Evolutionary conservation across 2,329 filamentous ascomycete species (phyloP), one percentile per base, ranked within the genome.

Genomic region (Paramyrothecium sp.): DNA sequence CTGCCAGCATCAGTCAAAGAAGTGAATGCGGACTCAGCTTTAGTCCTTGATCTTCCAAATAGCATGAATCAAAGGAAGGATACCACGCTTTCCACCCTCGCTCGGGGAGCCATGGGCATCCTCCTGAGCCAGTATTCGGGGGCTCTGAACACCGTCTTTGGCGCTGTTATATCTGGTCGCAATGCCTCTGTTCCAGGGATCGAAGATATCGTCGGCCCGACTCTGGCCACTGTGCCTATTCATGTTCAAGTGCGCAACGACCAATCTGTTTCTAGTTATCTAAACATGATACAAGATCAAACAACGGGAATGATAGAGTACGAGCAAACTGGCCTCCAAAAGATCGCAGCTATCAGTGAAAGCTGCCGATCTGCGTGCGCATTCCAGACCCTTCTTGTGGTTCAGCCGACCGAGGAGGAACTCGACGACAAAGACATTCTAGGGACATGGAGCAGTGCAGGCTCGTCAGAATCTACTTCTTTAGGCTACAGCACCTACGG

Each of bases 71-170:
- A 49, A 19, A 53, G 22, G 17, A 30, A 47, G 30, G 11, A 41
- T 11, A n/a, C n/a, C 34, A 61, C 56, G 1, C 49, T 58, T 10
- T 47, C 59, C 17, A 56, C 57, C 50, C 50, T 61, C 16, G 48
- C 61, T 13, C 56, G 57, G 30, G 56, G 56, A 2, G 58, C 60
- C n/a, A 57, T 55, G 58, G 61, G 58, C 8, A 16, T 56, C 17
- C 7, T 55, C 12, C 22, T 59, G 3, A 58, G 56, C 19, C 53
- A 56, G 20, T 52, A 54, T 21, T 54, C 57, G 2, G 58, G 53
- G 3, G 56, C 55, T 2, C 3, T n/a, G 0, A 76, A 80, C 53
- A 54, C 70, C 4, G 16, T 67, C n/a, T 71, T 70, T 34, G 70
- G 68, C 1, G 54, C 60, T 3, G 60, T 63, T 3, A 52, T 67